Percentiles rank a stretch among this genome's conserved stretches.
Evolutionary conservation across 129 eudicot species (phyloP).

Genomic region (Tagetes erecta): DNA sequence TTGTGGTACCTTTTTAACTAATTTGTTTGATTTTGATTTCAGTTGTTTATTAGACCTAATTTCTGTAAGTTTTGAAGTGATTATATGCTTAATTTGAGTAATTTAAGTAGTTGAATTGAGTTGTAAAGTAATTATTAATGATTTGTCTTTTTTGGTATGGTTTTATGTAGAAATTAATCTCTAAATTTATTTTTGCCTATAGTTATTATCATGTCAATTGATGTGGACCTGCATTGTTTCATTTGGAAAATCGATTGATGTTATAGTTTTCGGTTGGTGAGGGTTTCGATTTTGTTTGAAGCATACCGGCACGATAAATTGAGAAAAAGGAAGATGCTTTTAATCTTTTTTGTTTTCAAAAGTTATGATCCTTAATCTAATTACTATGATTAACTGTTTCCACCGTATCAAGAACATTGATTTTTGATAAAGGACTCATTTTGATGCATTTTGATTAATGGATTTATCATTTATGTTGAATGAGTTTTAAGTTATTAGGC

Average conservation of each 20-base stretch:
- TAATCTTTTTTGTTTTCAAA: not conserved
- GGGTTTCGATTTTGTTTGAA: conserved; percentile 24
- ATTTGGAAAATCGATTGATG: conserved; percentile 27
- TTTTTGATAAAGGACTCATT: not conserved
- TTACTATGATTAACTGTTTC: not conserved
- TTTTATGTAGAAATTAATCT: not conserved
- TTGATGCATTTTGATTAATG: not conserved
- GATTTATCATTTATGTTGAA: conserved; percentile 5
- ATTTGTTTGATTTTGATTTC: not conserved
- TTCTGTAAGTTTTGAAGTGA: not conserved
- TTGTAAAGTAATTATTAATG: not conserved
- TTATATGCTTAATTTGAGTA: not conserved
- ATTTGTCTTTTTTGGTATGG: too few species aligned
- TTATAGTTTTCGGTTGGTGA: conserved; percentile 32
- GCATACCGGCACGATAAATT: conserved; percentile 8
- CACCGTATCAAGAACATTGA: not conserved
- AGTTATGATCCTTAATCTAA: not conserved
- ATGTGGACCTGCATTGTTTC: conserved; percentile 29
- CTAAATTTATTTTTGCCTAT: not conserved
- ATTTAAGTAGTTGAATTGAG: not conserved
- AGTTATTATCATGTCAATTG: conserved; percentile 19
- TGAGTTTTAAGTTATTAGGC: not conserved
- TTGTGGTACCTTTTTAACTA: not conserved
- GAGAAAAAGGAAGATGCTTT: conserved; percentile 3
- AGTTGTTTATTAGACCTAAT: not conserved